phyloP scores from a whole-genome alignment of 2,329 filamentous ascomycete genomes.

The Claviceps digitariae region DNA sequence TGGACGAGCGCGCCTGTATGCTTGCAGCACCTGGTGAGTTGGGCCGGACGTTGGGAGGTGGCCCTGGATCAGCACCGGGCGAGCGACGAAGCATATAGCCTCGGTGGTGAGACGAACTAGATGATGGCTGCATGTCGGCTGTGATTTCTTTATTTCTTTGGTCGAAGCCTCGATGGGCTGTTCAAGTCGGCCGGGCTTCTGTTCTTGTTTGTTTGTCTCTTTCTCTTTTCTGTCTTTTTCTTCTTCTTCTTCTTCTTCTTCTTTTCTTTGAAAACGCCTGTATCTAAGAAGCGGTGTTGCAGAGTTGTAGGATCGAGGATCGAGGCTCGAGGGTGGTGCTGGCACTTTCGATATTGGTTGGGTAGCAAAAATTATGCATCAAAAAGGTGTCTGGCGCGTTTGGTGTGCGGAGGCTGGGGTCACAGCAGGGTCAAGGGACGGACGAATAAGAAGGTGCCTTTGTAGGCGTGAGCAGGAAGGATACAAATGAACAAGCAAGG shows the following conservation, averaged over 20 bases:
- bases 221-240: not conserved
- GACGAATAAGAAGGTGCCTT: constrained; percentile 9
- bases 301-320: not conserved
- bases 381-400: not conserved
- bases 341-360: not conserved
- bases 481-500: not conserved
- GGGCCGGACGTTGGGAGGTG: constrained; percentile 41
- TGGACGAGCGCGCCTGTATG: constrained; percentile 46
- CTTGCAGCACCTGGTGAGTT: constrained; percentile 49
- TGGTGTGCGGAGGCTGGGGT: not conserved
- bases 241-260: not conserved
- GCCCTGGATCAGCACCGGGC: constrained; percentile 47
- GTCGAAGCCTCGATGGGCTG: not conserved
- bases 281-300: not conserved
- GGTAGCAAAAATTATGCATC: constrained; percentile 3
- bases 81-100: constrained; percentile 43
- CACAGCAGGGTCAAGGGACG: not conserved
- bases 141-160: not conserved
- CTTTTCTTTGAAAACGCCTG: not conserved
- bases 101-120: constrained; percentile 38
- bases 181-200: not conserved
- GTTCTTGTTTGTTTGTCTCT: not conserved
- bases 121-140: constrained; percentile 32
- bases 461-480: constrained; percentile 8
- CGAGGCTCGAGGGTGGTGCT: not conserved